Conservation (phyloP, 306 rosid species). For the Betula pendula region DNA sequence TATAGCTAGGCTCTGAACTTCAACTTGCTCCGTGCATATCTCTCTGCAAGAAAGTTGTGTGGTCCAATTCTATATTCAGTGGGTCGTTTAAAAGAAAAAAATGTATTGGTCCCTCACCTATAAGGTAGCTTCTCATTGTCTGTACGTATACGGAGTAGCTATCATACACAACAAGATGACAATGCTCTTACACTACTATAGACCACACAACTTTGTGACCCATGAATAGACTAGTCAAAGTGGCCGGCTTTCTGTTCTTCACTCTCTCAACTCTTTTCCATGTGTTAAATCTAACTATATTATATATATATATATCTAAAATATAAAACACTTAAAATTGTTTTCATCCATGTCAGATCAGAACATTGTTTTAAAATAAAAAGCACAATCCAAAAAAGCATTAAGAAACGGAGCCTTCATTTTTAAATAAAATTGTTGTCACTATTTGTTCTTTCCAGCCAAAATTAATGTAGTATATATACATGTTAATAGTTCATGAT, state of each 20-base stretch:
- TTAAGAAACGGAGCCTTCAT: neutral
- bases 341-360: too few species aligned
- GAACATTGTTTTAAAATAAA: too few species aligned
- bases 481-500: neutral
- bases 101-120: conserved; percentile 66
- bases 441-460: neutral
- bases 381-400: too few species aligned
- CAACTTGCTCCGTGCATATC: conserved; percentile 59
- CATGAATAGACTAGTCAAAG: conserved; percentile 37
- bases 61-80: conserved; percentile 61
- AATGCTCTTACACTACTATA: conserved; percentile 34
- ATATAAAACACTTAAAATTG: too few species aligned
- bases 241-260: conserved; percentile 41
- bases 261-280: conserved; percentile 30
- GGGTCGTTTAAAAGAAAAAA: conserved; percentile 27
- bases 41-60: conserved; percentile 69
- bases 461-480: too few species aligned
- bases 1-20: conserved; percentile 18
- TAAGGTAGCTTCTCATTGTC: conserved; percentile 43
- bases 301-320: too few species aligned
- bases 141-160: conserved; percentile 22
- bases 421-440: neutral
- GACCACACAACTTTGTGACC: conserved; percentile 68
- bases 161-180: conserved; percentile 56
- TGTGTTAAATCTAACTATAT: conserved; percentile 37